A percentile compares a stretch with the other conserved stretches of the same genome.
These are phyloP conservation scores for Clarireedia monteithiana DNA, from an alignment of 2,329 filamentous ascomycete species.

Conservation along the genomic window DNA sequence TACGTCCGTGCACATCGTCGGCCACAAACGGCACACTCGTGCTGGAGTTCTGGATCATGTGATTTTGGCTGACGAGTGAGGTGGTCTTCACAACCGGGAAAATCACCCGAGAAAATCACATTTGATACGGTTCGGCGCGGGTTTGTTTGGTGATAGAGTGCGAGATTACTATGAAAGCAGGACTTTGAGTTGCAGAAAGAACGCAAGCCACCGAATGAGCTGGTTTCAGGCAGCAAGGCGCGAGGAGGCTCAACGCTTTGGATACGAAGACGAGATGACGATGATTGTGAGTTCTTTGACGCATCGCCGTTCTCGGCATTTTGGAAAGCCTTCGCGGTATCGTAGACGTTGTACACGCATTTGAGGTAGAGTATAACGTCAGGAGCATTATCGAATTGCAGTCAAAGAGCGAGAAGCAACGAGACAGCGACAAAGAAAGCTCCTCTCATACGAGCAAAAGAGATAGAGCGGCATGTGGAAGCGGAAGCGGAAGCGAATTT, in stretches of 20 bases:
- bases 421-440: too few relatives aligned
- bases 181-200: neutral
- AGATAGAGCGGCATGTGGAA: too few relatives aligned
- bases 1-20: constrained; percentile 21
- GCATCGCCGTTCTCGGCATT: too few relatives aligned
- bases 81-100: constrained; percentile 22
- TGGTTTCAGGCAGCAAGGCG: neutral
- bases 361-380: too few relatives aligned
- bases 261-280: neutral
- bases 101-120: constrained; percentile 13
- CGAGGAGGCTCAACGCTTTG: too few relatives aligned
- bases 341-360: too few relatives aligned
- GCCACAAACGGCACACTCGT: constrained; percentile 17
- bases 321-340: too few relatives aligned
- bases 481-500: too few relatives aligned
- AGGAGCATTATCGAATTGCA: too few relatives aligned
- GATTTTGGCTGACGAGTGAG: constrained; percentile 20
- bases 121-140: neutral
- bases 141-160: neutral
- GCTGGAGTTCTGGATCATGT: constrained; percentile 14
- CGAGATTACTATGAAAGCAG: neutral
- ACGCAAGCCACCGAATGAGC: neutral
- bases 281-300: neutral
- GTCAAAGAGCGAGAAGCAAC: too few relatives aligned
- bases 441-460: too few relatives aligned